These are phyloP conservation scores for Populus deltoides DNA, from an alignment of 345 rosid species.

Conservation along the genomic window DNA sequence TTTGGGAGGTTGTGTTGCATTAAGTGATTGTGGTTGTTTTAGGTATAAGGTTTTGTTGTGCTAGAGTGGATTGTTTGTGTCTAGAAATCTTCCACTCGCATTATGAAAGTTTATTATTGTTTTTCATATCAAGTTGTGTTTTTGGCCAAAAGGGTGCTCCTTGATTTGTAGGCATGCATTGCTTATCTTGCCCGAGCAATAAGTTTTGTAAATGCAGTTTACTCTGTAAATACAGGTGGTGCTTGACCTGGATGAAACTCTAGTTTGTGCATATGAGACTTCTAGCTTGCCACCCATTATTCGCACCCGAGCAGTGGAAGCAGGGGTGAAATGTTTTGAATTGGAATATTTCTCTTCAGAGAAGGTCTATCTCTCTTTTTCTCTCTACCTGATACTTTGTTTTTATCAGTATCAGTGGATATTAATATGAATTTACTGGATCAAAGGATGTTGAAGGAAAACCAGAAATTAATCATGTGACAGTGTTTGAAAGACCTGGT, in stretches of 20 bases:
- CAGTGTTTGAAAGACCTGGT: conserved; percentile 95
- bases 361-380: conserved; percentile 1
- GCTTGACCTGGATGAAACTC: conserved; percentile 34
- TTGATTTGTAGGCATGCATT: no score
- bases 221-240: conserved; percentile 20
- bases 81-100: background rate
- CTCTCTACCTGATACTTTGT: background rate
- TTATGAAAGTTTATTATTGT: background rate
- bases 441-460: conserved; percentile 77
- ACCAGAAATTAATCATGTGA: conserved; percentile 67
- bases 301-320: conserved; percentile 16
- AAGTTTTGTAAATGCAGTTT: background rate
- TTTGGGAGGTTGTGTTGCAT: background rate
- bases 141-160: no score
- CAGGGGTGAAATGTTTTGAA: conserved; percentile 31
- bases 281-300: conserved; percentile 23
- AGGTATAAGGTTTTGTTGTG: background rate
- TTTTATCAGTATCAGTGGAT: background rate
- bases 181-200: no score
- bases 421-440: background rate
- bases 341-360: conserved; percentile 23
- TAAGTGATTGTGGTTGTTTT: background rate
- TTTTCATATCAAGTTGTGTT: no score
- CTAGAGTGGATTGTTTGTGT: background rate
- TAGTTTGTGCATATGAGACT: conserved; percentile 28